A percentile compares a stretch with the other conserved stretches of the same genome.
Conservation (phyloP, 106 monocot genomes). For the Allium cepa region DNA sequence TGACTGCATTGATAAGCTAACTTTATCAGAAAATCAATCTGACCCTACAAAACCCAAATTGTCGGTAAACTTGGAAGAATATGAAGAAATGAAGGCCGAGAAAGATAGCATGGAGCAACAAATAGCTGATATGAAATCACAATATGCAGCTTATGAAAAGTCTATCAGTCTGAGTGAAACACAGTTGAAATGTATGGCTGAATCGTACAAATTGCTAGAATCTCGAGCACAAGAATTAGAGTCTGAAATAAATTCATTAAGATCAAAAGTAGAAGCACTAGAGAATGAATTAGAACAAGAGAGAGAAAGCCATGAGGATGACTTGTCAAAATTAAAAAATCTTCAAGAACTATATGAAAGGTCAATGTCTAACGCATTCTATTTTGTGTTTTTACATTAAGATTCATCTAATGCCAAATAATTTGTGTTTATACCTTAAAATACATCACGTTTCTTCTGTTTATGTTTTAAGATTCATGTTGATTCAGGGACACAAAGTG, state of each 20-base stretch:
- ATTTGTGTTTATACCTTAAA: not conserved
- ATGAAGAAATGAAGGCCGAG: conserved; percentile 60
- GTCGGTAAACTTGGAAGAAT: conserved; percentile 26
- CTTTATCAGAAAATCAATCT: conserved; percentile 16
- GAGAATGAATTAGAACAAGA: conserved; percentile 64
- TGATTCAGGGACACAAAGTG: conserved; percentile 37
- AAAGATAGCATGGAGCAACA: conserved; percentile 52
- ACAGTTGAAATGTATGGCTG: conserved; percentile 93
- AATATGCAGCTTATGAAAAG: conserved; percentile 56
- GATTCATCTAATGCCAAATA: not conserved
- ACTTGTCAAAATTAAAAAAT: conserved; percentile 46
- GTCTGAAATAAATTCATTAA: conserved; percentile 42
- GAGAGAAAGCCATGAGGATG: conserved; percentile 52
- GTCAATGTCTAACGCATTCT: conserved; percentile 16
- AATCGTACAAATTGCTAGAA: conserved; percentile 81
- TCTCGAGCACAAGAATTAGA: conserved; percentile 46
- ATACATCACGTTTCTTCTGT: not conserved
- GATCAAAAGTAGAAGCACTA: conserved; percentile 42
- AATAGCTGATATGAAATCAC: conserved; percentile 32
- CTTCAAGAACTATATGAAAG: conserved; percentile 77
- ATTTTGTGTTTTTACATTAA: not conserved
- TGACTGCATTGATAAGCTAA: conserved; percentile 24
- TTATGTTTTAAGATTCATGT: conserved; percentile 1
- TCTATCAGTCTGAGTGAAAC: conserved; percentile 80
- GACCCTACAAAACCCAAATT: conserved; percentile 1